Evolutionary conservation across 306 rosid species (phyloP), one percentile per base, ranked within the genome.

Genomic region (Alnus rubra): DNA sequence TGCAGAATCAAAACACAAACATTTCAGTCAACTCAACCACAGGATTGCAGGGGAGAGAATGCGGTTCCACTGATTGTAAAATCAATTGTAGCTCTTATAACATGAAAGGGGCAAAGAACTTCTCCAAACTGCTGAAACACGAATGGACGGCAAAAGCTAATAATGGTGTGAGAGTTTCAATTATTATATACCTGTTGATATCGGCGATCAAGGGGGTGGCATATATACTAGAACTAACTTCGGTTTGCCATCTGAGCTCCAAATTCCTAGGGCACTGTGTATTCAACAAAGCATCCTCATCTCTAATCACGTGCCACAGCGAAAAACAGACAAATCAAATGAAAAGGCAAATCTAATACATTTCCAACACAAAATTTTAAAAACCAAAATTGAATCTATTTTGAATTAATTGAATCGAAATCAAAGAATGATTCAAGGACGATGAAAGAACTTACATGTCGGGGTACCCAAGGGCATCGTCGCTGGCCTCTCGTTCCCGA

Each of bases 241-340:
- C 99, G 0, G 99, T 88, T 81, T 96, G 97, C 99, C 99, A 96
- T 88, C 98, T 84, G 13, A 96, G 87, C 91, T 96, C 99, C 90
- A 96, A 89, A 87, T 93, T 90, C 89, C 83, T 86, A n/a, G 99
- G 97, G 78, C 99, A 96, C 74, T 80, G 87, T 0, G 99, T 75
- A 86, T 91, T 93, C 81, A 93, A 80, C 71, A 93, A 87, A 75
- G 97, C 94, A 84, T 96, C 98, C 82, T 96, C 99, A 55, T 96
- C 94, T 49, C 99, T 94, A 79, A 80, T 39, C 74, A 78, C 12
- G 12, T 37, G 1, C 51, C 19, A 81, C 35, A 56, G 33, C 37
- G 47, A 50, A 30, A 69, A 0, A 68, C 64, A 69, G 65, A 15
- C 18, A 5, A 60, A 68, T 31, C 47, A 15, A 81, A 44, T 14